Conservation (phyloP, 2,329 filamentous ascomycete genomes). For the Arthroderma uncinatum region DNA sequence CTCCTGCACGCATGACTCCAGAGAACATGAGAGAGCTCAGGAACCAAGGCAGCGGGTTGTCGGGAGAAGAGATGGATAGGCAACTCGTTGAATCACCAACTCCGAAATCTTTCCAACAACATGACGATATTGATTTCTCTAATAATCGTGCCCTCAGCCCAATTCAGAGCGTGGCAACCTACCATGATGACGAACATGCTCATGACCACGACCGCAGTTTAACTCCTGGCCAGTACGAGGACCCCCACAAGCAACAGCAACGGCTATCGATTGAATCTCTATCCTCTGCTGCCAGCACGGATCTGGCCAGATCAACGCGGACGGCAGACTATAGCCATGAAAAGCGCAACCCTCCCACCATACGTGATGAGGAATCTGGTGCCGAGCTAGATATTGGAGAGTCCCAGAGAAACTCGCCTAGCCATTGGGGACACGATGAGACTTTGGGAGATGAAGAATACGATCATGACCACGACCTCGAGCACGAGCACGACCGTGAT, state of each 20-base stretch:
- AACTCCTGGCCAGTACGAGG: not conserved
- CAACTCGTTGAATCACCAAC: constrained; percentile 16
- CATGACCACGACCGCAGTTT: constrained; percentile 36
- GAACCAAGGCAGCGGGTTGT: not conserved
- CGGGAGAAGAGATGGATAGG: not conserved
- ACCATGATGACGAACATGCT: constrained; percentile 58
- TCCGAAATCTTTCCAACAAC: constrained; percentile 34
- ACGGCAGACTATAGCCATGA: constrained; percentile 44
- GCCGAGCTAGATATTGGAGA: constrained; percentile 21
- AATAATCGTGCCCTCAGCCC: constrained; percentile 68
- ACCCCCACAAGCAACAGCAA: not conserved
- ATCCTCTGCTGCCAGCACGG: constrained; percentile 48
- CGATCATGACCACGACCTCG: constrained; percentile 21
- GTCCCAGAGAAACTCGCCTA: constrained; percentile 11
- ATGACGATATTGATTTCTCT: constrained; percentile 48
- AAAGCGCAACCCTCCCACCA: constrained; percentile 39
- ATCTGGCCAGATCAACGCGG: constrained; percentile 45
- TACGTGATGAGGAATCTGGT: constrained; percentile 28
- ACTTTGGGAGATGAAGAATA: constrained; percentile 20
- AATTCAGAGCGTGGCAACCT: constrained; percentile 84
- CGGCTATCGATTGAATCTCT: constrained; percentile 47
- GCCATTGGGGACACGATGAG: constrained; percentile 28
- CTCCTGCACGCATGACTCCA: not conserved
- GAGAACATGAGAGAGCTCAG: not conserved
- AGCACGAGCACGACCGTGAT: constrained; percentile 17